These are phyloP conservation scores for Infundibulicybe gibba DNA, from an alignment of 768 basidiomycete genomes.

Conservation along the genomic window DNA sequence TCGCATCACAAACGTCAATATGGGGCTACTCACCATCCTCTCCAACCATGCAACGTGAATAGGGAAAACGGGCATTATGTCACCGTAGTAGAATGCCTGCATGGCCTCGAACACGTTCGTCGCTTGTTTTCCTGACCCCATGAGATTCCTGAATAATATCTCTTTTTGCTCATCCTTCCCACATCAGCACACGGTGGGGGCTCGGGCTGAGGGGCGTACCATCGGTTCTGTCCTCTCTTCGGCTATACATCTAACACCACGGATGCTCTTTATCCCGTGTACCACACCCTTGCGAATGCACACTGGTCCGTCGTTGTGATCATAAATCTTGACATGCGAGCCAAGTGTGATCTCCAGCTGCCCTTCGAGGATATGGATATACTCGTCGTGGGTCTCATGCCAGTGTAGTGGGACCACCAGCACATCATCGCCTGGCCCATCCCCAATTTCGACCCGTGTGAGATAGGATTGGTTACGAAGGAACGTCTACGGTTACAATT, in stretches of 20 bases:
- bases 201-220: neutral
- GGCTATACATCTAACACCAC: slow-evolving; percentile 14
- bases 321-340: slow-evolving; percentile 13
- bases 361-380: slow-evolving; percentile 23
- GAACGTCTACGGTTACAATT: slow-evolving; percentile 19
- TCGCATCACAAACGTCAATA: neutral
- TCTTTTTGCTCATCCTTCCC: neutral
- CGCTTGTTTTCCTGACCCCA: neutral
- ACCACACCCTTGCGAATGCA: slow-evolving; percentile 21
- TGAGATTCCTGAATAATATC: neutral
- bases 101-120: slow-evolving; percentile 3
- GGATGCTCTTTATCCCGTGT: slow-evolving; percentile 20
- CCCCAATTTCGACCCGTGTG: slow-evolving; percentile 15
- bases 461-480: slow-evolving; percentile 23
- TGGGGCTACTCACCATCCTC: slow-evolving; percentile 16
- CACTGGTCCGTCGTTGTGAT: slow-evolving; percentile 26
- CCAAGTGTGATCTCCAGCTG: slow-evolving; percentile 23
- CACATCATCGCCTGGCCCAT: slow-evolving; percentile 15
- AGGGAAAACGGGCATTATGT: slow-evolving; percentile 20
- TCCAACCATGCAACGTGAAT: slow-evolving; percentile 23
- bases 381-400: slow-evolving; percentile 30
- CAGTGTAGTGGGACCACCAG: slow-evolving; percentile 28
- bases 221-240: neutral
- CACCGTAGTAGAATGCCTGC: slow-evolving; percentile 16
- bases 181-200: neutral